Evolutionary conservation across 257 asterid genomes (phyloP).

Genomic region (Cruciata laevipes): DNA sequence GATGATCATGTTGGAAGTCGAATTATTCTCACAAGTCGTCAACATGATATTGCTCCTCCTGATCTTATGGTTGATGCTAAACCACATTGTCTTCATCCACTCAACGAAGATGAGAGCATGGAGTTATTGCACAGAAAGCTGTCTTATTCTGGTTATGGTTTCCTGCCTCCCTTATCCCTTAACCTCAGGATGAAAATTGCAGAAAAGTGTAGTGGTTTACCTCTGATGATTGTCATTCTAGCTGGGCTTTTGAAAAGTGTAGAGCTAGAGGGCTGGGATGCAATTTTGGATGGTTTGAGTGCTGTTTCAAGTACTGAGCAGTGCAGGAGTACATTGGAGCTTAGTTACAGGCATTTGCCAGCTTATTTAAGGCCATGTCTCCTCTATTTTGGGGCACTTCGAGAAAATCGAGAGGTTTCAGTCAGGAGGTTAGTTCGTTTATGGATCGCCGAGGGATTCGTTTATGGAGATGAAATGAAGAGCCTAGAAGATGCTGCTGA

Average conservation of each 20-base stretch:
- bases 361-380: not conserved
- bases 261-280: not conserved
- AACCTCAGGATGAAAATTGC: not conserved
- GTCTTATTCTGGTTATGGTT: not conserved
- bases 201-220: not conserved
- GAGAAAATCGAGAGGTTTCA: not conserved
- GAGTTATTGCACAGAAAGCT: not conserved
- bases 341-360: not conserved
- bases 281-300: not conserved
- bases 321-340: not conserved
- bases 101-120: not conserved
- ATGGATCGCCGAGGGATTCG: not conserved
- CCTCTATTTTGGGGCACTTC: not conserved
- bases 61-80: not conserved
- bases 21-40: slow-evolving; percentile 7
- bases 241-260: not conserved
- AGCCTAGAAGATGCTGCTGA: not conserved
- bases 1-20: slow-evolving; percentile 1
- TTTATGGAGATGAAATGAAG: not conserved
- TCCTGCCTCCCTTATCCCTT: not conserved
- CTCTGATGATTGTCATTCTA: not conserved
- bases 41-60: not conserved
- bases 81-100: not conserved
- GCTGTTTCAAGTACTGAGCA: not conserved
- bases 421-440: not conserved